phyloP scores from a whole-genome alignment of 306 rosid genomes.

The Cicer cuneatum region DNA sequence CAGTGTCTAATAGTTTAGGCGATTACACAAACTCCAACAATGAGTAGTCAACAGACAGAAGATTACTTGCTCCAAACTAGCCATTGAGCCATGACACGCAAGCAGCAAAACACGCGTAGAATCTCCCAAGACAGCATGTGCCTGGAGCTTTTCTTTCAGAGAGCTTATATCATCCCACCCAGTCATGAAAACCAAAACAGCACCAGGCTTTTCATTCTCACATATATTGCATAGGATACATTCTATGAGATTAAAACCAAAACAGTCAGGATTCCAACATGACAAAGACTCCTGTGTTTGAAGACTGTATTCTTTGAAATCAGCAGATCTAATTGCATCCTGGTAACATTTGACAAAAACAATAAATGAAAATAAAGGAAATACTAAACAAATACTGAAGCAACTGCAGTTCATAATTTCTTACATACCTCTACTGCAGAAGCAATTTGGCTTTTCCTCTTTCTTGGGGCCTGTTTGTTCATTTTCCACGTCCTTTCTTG shows the following conservation, averaged over 20 bases:
- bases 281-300: slow-evolving; percentile 86
- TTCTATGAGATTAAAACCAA: slow-evolving; percentile 90
- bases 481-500: slow-evolving; percentile 92
- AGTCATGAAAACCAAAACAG: slow-evolving; percentile 94
- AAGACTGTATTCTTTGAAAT: slow-evolving; percentile 69
- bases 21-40: slow-evolving; percentile 23
- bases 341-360: slow-evolving; percentile 49
- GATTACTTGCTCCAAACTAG: slow-evolving; percentile 88
- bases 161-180: slow-evolving; percentile 98
- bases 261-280: slow-evolving; percentile 92
- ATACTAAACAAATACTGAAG: slow-evolving; percentile 9
- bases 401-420: slow-evolving; percentile 33
- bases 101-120: slow-evolving; percentile 73
- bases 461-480: slow-evolving; percentile 91
- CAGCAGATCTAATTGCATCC: slow-evolving; percentile 84
- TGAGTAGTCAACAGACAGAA: slow-evolving; percentile 35
- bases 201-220: slow-evolving; percentile 82
- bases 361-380: slow-evolving; percentile 36
- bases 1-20: not conserved
- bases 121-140: slow-evolving; percentile 79
- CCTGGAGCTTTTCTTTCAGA: slow-evolving; percentile 80
- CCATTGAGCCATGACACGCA: slow-evolving; percentile 96
- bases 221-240: slow-evolving; percentile 76
- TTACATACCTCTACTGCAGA: slow-evolving; percentile 76
- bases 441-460: slow-evolving; percentile 97